Conservation (phyloP, 768 basidiomycete genomes). For the Xerocomellus amylosporus region DNA sequence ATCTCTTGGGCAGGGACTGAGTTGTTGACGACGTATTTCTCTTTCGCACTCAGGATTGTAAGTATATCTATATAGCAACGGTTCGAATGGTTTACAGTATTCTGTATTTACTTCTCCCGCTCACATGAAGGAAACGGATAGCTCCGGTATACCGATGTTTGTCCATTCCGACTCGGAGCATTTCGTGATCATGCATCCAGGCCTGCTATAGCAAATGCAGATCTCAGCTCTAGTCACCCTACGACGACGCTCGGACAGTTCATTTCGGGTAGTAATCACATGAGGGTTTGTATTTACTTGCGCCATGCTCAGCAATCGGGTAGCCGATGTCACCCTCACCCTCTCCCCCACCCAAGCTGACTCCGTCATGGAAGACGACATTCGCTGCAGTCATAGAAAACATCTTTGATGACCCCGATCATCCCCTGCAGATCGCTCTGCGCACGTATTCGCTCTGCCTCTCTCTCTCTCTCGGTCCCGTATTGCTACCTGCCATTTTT, state of each 20-base stretch:
- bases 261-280: neutral
- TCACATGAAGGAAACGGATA: no score
- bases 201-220: no score
- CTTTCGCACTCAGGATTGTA: neutral
- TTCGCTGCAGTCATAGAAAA: neutral
- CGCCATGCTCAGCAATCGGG: neutral
- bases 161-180: no score
- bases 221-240: no score
- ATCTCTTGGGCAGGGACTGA: constrained; percentile 2
- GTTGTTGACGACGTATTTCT: neutral
- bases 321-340: constrained; percentile 3
- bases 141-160: no score
- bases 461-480: constrained; percentile 65
- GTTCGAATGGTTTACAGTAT: no score
- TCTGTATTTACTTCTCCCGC: neutral
- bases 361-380: neutral
- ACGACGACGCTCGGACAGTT: neutral
- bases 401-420: constrained; percentile 37
- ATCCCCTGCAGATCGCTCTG: constrained; percentile 57
- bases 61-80: neutral
- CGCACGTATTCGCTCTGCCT: constrained; percentile 68
- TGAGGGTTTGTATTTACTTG: constrained; percentile 2
- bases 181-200: no score
- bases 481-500: constrained; percentile 52
- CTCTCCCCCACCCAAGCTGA: neutral